phyloP scores from a whole-genome alignment of 192 early-diverging fungal genomes.

The Coemansia sp. region DNA sequence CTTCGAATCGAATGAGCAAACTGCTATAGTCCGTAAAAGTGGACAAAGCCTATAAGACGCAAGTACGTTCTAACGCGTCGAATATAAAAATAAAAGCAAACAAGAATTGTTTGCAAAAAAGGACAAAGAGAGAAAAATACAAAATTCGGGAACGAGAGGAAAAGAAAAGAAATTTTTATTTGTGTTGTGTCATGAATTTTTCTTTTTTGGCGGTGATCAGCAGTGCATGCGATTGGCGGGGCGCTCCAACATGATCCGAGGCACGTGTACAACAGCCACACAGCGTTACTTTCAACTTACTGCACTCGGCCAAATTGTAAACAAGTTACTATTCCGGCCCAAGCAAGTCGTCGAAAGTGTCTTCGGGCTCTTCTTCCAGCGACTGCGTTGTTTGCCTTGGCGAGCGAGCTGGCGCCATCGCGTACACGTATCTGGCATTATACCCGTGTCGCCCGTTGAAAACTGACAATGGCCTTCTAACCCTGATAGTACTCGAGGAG shows the following conservation, averaged over 20 bases:
- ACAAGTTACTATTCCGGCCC: not conserved
- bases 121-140: conserved; percentile 16
- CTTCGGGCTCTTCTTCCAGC: not conserved
- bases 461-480: not conserved
- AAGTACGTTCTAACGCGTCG: not conserved
- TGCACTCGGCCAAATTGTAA: not conserved
- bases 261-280: conserved; percentile 3
- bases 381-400: not conserved
- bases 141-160: not conserved
- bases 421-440: not conserved
- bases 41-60: not conserved
- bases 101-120: not conserved
- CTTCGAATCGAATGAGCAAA: not conserved
- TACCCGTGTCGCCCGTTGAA: not conserved
- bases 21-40: not conserved
- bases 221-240: conserved; percentile 14
- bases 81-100: conserved; percentile 9
- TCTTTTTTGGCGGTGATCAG: conserved; percentile 18
- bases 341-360: not conserved
- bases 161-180: not conserved
- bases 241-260: conserved; percentile 4
- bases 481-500: not conserved
- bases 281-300: not conserved
- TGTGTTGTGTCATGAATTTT: conserved; percentile 8
- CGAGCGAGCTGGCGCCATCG: not conserved